Base-by-base conservation (phyloP, 805 yeast genomes). In the Suhomyces pyralidae region DNA sequence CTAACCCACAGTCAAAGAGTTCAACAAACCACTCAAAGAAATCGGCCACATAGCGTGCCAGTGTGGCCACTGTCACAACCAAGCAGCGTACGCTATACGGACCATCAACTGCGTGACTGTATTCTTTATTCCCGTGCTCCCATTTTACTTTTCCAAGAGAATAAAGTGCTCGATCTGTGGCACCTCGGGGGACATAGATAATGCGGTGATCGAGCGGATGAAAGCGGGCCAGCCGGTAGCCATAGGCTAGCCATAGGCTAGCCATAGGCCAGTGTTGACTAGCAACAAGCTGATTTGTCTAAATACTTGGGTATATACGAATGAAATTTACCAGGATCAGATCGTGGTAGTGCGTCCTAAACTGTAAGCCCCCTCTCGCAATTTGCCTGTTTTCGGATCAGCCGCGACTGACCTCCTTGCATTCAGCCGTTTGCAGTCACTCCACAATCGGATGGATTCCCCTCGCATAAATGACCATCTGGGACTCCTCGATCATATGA, bases 51-150 rank as follows among this genome's bases (percentile, higher is more conserved):
- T 70, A n/a, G 48, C 62, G 7, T 69, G 74, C 52, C 77, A 75
- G 54, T 83, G 88, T 60, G 82, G 84, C 17, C 76, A 80, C 54
- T 83, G 88, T 57, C 85, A 82, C 59, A 83, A 83, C 61, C 71
- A 73, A 52, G 70, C 81, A 25, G 87, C 81, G 3, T 64, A 68
- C 49, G 82, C 85, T 0, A 69, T 81, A 8, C 77, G 81, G 55
- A 70, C 82, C 45, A 77, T 76, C 56, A 81, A 82, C 58, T 79
- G 81, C 61, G 72, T 83, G 36, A 73, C 84, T 0, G 49, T 82
- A 8, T 82, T 81, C 71, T 81, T 80, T 58, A 67, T 82, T 26
- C 86, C 86, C 1, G 59, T 82, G 12, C 57, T 82, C 3, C 86
- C 86, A 3, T 64, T 81, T 42, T 79, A 74, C 61, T 78, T 77